phyloP scores from a whole-genome alignment of 192 early-diverging fungal genomes.

The Umbelopsis ramanniana region DNA sequence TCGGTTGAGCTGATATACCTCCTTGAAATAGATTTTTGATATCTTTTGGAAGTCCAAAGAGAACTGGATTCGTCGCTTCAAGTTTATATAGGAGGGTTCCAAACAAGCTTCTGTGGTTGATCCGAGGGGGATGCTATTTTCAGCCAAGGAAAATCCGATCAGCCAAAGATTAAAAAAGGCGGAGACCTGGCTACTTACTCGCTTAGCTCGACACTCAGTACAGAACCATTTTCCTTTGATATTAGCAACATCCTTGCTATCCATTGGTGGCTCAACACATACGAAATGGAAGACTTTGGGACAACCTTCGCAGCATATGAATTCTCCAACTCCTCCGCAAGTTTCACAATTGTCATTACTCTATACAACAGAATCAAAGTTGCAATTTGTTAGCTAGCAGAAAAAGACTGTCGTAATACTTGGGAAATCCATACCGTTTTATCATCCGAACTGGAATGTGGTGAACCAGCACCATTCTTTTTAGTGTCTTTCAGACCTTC shows the following conservation, averaged over 20 bases:
- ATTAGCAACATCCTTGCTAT: constrained; percentile 36
- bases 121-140: constrained; percentile 30
- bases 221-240: constrained; percentile 46
- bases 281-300: constrained; percentile 50
- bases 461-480: constrained; percentile 19
- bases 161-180: background rate
- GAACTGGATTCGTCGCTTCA: constrained; percentile 44
- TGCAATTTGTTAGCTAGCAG: background rate
- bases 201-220: constrained; percentile 34
- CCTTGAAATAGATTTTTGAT: constrained; percentile 42
- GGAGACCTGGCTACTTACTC: background rate
- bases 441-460: background rate
- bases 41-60: constrained; percentile 42
- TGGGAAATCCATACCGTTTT: constrained; percentile 1
- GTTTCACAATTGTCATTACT: constrained; percentile 48
- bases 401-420: background rate
- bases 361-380: background rate
- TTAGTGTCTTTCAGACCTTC: background rate
- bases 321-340: constrained; percentile 39
- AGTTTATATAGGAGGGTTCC: constrained; percentile 46
- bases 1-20: constrained; percentile 30
- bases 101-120: constrained; percentile 38
- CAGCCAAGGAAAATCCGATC: background rate
- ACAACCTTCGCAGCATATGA: constrained; percentile 50
- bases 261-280: constrained; percentile 48